Conservation (phyloP, 768 basidiomycete genomes). For the Auricularia cornea region DNA sequence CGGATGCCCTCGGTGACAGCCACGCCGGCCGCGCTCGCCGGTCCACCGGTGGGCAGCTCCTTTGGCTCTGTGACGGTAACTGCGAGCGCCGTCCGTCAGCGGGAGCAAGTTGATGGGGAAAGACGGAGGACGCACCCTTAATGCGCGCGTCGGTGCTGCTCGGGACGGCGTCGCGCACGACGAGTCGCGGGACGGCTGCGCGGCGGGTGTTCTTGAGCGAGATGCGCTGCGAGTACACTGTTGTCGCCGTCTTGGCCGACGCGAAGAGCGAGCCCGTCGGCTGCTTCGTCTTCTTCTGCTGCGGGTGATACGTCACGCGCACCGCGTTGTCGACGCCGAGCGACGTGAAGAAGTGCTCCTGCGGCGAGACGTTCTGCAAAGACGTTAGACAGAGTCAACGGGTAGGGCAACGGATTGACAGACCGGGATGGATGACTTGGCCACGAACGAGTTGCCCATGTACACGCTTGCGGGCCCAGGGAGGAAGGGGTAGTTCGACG, state of each 20-base stretch:
- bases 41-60: constrained; percentile 29
- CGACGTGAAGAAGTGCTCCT: constrained; percentile 47
- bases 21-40: constrained; percentile 31
- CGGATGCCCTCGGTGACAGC: constrained; percentile 20
- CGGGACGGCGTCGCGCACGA: constrained; percentile 14
- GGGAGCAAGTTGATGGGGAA: no score
- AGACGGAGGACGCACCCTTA: no score
- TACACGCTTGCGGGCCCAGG: constrained; percentile 48
- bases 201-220: constrained; percentile 12
- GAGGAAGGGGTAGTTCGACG: constrained; percentile 47
- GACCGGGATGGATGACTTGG: constrained; percentile 36
- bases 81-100: no score
- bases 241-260: constrained; percentile 3
- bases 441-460: constrained; percentile 48
- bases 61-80: constrained; percentile 12
- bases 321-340: constrained; percentile 35
- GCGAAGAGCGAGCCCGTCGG: constrained; percentile 4
- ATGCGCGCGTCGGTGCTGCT: constrained; percentile 10
- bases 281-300: constrained; percentile 5
- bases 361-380: constrained; percentile 36
- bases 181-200: constrained; percentile 5
- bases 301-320: constrained; percentile 27
- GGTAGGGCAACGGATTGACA: no score
- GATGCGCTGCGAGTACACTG: constrained; percentile 10
- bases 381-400: no score